Base-by-base conservation (phyloP, 2,329 filamentous ascomycete genomes). In the Fusarium avenaceum region DNA sequence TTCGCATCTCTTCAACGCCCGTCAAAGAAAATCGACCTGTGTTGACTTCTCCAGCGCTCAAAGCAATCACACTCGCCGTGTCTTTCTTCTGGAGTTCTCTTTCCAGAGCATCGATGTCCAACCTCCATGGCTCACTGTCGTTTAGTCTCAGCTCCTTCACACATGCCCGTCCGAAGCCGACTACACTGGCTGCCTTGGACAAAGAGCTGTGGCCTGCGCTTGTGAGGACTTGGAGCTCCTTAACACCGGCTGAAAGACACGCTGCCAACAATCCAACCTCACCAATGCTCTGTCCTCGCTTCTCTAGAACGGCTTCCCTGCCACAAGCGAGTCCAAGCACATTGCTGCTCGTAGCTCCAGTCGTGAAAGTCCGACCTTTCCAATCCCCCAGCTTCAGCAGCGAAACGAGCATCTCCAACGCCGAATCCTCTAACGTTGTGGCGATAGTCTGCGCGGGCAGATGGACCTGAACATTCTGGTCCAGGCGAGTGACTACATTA, bases 41-140 rank as follows among this genome's bases (percentile, higher is more conserved):
- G 72, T 98, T 97, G 28, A 97, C 93, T 79, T 98, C 95, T 2
- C 92, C 92, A 7, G 90, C 92, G 42, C 93, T 94, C n/a, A 97
- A 80, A 6, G 86, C 89, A 38, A 97, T 87, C 63, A 97, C 92
- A 49, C 86, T 91, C n/a, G 86, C 91, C 14, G 86, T 84, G 4
- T 85, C 85, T 0, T 71, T 70, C 35, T 76, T 79, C 57, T 70
- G 75, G 17, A 96, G 80, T 57, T 88, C 84, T 45, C 77, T 77
- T 76, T 93, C 89, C 3, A 97, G 81, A 4, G 81, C 81, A 4
- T 83, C 82, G 7, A 97, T 73, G 72, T 97, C 89, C 66, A 97
- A 84, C 44, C 83, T 85, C 83, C 94, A 93, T 1, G 89, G 87
- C 72, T 89, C 83, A 1, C 81, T 81, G 8, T 79, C 77, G 26